Percentiles rank a stretch among this genome's conserved stretches.
phyloP scores from a whole-genome alignment of 306 rosid genomes.

The Dryas alaskensis region DNA sequence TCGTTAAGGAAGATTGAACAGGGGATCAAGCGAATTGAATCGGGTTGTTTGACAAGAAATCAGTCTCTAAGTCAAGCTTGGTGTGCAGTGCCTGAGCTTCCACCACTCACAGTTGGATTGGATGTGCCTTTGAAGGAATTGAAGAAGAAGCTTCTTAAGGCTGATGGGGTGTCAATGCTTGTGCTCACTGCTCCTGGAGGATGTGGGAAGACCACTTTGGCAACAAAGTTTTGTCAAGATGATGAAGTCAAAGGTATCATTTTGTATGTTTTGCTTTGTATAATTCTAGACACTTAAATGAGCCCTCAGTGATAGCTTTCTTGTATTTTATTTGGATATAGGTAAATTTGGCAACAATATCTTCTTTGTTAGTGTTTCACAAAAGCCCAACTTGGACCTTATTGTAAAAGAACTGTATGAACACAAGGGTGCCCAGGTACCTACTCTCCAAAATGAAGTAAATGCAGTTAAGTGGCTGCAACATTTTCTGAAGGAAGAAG shows the following conservation, averaged over 20 bases:
- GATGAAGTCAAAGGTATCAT: conserved; percentile 44
- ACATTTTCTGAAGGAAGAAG: conserved; percentile 9
- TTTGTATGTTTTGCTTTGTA: neutral
- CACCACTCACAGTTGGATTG: conserved; percentile 44
- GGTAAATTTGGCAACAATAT: conserved; percentile 48
- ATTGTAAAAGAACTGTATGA: conserved; percentile 38
- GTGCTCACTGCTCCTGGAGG: conserved; percentile 48
- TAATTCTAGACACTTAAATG: neutral
- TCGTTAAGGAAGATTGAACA: neutral
- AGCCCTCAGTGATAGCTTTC: neutral
- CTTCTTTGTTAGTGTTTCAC: conserved; percentile 43
- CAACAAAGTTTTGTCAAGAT: conserved; percentile 45
- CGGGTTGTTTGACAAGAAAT: neutral
- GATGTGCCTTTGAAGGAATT: conserved; percentile 45
- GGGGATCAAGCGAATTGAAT: neutral
- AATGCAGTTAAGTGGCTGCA: conserved; percentile 32
- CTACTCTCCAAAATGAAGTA: conserved; percentile 38
- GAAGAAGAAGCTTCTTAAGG: conserved; percentile 39
- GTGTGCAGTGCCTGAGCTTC: conserved; percentile 40
- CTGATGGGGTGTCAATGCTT: conserved; percentile 28
- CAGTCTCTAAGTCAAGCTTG: neutral
- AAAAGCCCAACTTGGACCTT: conserved; percentile 35
- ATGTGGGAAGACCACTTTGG: conserved; percentile 53
- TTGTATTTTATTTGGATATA: conserved; percentile 19
- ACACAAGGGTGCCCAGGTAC: conserved; percentile 16